phyloP scores from a whole-genome alignment of 2,329 filamentous ascomycete genomes.

The Calonectria multiphialidica region DNA sequence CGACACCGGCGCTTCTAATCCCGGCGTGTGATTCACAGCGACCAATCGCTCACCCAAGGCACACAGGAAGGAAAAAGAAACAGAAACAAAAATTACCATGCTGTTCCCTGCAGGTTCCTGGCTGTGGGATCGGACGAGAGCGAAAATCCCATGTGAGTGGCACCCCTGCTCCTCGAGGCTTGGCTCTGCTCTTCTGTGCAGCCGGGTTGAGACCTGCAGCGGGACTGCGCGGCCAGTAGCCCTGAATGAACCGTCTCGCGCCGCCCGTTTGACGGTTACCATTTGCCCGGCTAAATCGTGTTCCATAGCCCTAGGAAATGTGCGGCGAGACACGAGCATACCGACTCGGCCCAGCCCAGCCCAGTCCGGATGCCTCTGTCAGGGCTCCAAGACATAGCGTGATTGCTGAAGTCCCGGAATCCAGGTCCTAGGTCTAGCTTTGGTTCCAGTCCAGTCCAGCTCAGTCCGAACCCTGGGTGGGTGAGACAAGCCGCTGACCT shows the following conservation, averaged over 20 bases:
- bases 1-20: slow-evolving; percentile 15
- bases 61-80: not conserved
- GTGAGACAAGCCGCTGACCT: slow-evolving; percentile 21
- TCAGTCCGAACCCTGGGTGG: slow-evolving; percentile 20
- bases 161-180: slow-evolving; percentile 20
- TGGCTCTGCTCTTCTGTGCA: not conserved
- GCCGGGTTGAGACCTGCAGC: not conserved
- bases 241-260: slow-evolving; percentile 14
- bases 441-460: slow-evolving; percentile 7
- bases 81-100: not conserved
- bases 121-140: slow-evolving; percentile 25
- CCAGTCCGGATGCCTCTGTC: not conserved
- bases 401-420: slow-evolving; percentile 17
- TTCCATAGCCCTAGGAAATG: slow-evolving; percentile 3
- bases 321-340: not conserved
- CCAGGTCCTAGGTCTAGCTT: slow-evolving; percentile 8
- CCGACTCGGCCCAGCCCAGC: not conserved
- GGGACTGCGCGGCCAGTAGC: slow-evolving; percentile 1
- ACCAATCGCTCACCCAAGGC: slow-evolving; percentile 6
- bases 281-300: slow-evolving; percentile 39
- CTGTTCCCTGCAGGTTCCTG: slow-evolving; percentile 23
- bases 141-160: slow-evolving; percentile 17
- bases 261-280: slow-evolving; percentile 12
- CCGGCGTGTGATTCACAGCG: not conserved
- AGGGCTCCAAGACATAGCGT: not conserved